A percentile compares a stretch with the other conserved stretches of the same genome.
phyloP scores from a whole-genome alignment of 2,329 filamentous ascomycete genomes.

The Geosmithia flava region DNA sequence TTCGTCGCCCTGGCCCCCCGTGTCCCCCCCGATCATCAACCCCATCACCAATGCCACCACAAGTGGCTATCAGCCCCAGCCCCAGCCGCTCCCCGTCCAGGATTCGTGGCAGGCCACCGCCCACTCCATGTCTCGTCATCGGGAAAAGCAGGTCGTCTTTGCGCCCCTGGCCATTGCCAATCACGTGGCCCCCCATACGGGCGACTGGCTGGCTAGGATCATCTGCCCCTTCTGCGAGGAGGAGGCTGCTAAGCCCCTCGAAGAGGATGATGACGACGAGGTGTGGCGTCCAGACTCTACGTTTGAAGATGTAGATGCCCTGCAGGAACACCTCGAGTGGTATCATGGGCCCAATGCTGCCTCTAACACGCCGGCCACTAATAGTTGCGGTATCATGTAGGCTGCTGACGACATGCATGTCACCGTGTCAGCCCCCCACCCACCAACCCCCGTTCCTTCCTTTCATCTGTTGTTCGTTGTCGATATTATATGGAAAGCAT shows the following conservation, averaged over 20 bases:
- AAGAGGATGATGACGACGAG: constrained; percentile 33
- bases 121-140: constrained; percentile 22
- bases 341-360: constrained; percentile 26
- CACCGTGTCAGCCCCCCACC: too few relatives aligned
- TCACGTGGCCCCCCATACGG: constrained; percentile 35
- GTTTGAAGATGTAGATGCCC: constrained; percentile 33
- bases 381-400: constrained; percentile 34
- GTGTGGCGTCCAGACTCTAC: constrained; percentile 30
- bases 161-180: constrained; percentile 46
- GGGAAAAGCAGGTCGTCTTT: constrained; percentile 40
- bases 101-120: constrained; percentile 37
- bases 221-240: constrained; percentile 46
- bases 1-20: constrained; percentile 7
- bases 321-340: constrained; percentile 46
- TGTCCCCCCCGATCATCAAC: constrained; percentile 10
- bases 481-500: neutral
- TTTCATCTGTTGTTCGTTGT: neutral
- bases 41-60: constrained; percentile 1
- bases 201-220: constrained; percentile 38
- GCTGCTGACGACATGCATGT: constrained; percentile 4
- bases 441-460: too few relatives aligned
- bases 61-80: constrained; percentile 7
- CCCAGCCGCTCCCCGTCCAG: neutral
- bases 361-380: constrained; percentile 13
- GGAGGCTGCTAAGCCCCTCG: constrained; percentile 27